These are phyloP conservation scores for Saturnispora hagleri DNA, from an alignment of 805 yeast species.

Conservation along the genomic window DNA sequence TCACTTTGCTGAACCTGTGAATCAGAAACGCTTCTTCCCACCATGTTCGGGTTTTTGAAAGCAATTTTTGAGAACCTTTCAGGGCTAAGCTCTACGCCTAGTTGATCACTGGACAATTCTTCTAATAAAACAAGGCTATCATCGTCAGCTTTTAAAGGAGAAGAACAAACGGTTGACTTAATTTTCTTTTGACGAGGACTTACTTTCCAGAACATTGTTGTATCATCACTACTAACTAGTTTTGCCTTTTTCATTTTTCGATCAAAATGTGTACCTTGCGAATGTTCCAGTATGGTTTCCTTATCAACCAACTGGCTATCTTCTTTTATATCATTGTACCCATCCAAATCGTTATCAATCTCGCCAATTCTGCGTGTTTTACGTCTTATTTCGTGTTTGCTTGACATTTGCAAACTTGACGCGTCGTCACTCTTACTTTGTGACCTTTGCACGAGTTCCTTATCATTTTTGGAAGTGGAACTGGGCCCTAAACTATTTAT, in stretches of 20 bases:
- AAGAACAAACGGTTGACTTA: not conserved
- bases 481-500: not conserved
- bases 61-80: not conserved
- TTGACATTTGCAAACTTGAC: conserved; percentile 1
- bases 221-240: conserved; percentile 5
- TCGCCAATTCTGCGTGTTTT: conserved; percentile 1
- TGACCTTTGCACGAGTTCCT: not conserved
- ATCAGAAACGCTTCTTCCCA: not conserved
- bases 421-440: not conserved
- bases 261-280: not conserved
- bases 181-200: conserved; percentile 5
- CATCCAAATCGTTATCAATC: not conserved
- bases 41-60: not conserved
- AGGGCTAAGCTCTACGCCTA: conserved; percentile 2
- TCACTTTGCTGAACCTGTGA: not conserved
- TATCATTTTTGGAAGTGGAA: not conserved
- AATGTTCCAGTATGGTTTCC: not conserved
- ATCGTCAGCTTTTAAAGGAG: conserved; percentile 1
- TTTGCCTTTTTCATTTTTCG: not conserved
- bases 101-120: not conserved
- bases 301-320: not conserved
- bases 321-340: not conserved
- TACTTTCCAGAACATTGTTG: conserved; percentile 6
- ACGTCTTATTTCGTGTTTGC: not conserved
- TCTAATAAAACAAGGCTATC: conserved; percentile 1